Evolutionary conservation across 1,139 yeast species (phyloP), one percentile per base, ranked within the genome.

Genomic region (Saccharomyces hybrid): DNA sequence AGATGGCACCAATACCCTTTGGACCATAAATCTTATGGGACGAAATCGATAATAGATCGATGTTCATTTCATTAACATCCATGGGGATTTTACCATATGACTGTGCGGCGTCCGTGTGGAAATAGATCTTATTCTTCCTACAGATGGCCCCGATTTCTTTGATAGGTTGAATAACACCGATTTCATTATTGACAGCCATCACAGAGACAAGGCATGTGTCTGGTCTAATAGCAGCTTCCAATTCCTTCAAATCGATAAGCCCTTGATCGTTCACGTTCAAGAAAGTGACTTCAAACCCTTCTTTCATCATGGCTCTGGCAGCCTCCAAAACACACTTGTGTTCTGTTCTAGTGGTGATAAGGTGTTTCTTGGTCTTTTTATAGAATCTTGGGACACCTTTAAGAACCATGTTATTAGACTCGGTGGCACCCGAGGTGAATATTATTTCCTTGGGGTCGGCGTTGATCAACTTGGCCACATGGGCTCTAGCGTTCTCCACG

Each of bases 71-170:
- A 74, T 95, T 90, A 57, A 93, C 99, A 67, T 93, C 97, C 55
- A 93, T 75, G 52, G 90, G 89, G 54, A 95, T 81, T 72, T 95
- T 95, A 60, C 99, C 99, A 68, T 83, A 88, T 3, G 96, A 99
- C 73, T 93, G 99, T 20, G 99, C 99, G 55, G 88, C 96, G 70
- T 93, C 99, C n/a, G 98, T 85, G 73, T 93, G 99, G 84, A 95
- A 93, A 67, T 90, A 93, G 46, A 93, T 85, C 76, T 95, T 93
- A 69, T 88, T 77, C 63, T 82, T 80, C 62, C 93, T 82, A 73
- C 99, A 93, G 57, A 93, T 78, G 57, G 78, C 74, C 52, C 99
- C 99, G 65, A 93, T 95, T 71, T 90, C 96, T 66, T 88, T 95
- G 56, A 93, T 76, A 5, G 98, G 99, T 74, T 93, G 99, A 66